phyloP scores from a whole-genome alignment of 495 filamentous ascomycete species.

The Penicillium coprophilum region DNA sequence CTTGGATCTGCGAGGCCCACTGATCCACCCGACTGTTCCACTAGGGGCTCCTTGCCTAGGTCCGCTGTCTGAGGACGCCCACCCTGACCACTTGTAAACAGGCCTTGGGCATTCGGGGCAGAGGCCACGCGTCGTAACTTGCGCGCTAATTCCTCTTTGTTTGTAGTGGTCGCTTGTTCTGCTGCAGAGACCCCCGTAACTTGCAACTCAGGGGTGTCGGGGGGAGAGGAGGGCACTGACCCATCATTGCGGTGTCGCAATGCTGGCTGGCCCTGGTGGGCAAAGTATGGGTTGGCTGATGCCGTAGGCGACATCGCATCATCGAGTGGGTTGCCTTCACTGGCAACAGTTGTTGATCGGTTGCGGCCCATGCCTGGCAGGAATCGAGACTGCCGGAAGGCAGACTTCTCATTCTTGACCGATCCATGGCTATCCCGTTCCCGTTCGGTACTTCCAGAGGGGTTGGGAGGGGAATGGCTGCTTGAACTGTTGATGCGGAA shows the following conservation, averaged over 20 bases:
- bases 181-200: conserved; percentile 68
- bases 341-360: conserved; percentile 84
- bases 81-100: conserved; percentile 69
- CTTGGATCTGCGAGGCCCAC: conserved; percentile 56
- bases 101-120: conserved; percentile 92
- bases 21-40: conserved; percentile 54
- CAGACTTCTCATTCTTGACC: conserved; percentile 58
- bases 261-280: conserved; percentile 90
- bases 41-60: conserved; percentile 72
- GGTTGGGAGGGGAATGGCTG: conserved; percentile 49
- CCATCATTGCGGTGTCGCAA: conserved; percentile 92
- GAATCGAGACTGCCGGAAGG: conserved; percentile 80
- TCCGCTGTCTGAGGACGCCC: conserved; percentile 79
- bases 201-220: conserved; percentile 80
- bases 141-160: conserved; percentile 89
- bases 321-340: conserved; percentile 87
- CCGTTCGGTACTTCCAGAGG: conserved; percentile 40
- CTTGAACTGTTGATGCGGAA: conserved; percentile 86
- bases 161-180: conserved; percentile 73
- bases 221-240: conserved; percentile 94
- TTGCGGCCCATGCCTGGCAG: conserved; percentile 75
- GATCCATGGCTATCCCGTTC: conserved; percentile 38
- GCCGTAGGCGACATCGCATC: conserved; percentile 89
- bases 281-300: conserved; percentile 95
- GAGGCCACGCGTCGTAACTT: conserved; percentile 92